Base-by-base conservation (phyloP, 1,284 basidiomycete genomes). In the Fomitopsis pinicola region DNA sequence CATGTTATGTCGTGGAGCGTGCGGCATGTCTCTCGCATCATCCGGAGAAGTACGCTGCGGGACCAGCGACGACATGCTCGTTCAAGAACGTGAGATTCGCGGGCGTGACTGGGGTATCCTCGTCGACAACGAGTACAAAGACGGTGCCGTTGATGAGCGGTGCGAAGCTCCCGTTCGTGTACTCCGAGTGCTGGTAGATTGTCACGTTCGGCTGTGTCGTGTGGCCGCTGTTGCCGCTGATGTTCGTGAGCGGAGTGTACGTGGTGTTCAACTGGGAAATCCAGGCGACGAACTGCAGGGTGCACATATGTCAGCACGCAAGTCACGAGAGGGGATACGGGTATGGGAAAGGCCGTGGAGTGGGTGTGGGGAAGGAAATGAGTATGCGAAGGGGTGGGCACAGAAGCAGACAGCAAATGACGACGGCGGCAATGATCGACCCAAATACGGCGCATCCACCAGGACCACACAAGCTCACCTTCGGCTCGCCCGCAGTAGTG, bases 231-330 rank as follows among this genome's bases (percentile, higher is more conserved):
- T 78, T 78, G 15, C 71, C 73, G 58, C 74, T 79, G 57, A 82
- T 68, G 62, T 80, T 77, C 40, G 76, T 73, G 26, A 85, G 72
- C 0, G 78, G 76, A 5, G 82, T 82, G 73, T 82, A 88, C 15
- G 87, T 88, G n/a, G 79, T 79, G 76, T 88, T 88, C 58, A 87
- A 71, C 70, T 88, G 85, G 30, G 77, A 80, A 52, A 87, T 80
- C 80, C 82, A 86, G 42, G 79, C 83, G 50, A 73, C 78, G 48
- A 67, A 81, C 74, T 75, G 46, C 3, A n/a, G 46, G 57, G 26
- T 62, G n/a, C 36, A 61, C 42, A 3, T 14, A 26, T 59, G 50
- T 55, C 48, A 50, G 48, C 48, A 33, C 12, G 68, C 68, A 58
- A 35, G 33, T 53, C 30, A 33, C 8, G 30, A 7, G 17, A 33